These are phyloP conservation scores for Castanopsis chinensis DNA, from an alignment of 306 rosid species.

Conservation along the genomic window DNA sequence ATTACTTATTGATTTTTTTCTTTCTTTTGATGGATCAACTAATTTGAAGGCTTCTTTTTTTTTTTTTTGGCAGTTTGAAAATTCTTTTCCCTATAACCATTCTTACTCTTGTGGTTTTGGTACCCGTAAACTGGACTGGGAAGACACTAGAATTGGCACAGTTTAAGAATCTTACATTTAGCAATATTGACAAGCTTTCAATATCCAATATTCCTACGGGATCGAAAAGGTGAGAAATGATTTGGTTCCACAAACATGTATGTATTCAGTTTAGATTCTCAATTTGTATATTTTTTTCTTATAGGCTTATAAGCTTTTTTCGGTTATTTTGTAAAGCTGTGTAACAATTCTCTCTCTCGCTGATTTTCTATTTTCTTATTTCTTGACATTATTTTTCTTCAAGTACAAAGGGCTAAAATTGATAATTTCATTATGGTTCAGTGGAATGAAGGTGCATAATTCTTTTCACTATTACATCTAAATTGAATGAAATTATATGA, in stretches of 20 bases:
- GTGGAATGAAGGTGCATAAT: not conserved
- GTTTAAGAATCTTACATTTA: conserved; percentile 46
- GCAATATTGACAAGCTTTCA: conserved; percentile 78
- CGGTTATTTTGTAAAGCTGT: not conserved
- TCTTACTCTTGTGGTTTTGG: conserved; percentile 64
- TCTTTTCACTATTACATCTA: not conserved
- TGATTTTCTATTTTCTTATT: not conserved
- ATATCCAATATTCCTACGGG: conserved; percentile 77
- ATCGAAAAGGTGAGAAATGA: conserved; percentile 55
- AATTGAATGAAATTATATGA: not conserved
- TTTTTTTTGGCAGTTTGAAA: conserved; percentile 53
- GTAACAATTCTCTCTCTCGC: not conserved
- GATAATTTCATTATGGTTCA: not conserved
- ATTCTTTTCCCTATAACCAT: conserved; percentile 65
- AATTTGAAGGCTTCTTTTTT: conserved; percentile 1
- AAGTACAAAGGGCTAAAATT: not conserved
- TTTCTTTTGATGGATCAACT: conserved; percentile 2
- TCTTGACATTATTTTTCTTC: not conserved
- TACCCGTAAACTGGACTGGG: conserved; percentile 81
- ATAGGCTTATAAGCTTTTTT: not conserved
- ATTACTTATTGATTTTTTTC: not conserved
- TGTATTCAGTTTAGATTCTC: not conserved
- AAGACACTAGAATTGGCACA: conserved; percentile 47
- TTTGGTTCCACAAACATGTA: not conserved
- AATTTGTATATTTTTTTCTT: not conserved